Conservation (phyloP, 805 yeast genomes). For the Candida boidinii region DNA sequence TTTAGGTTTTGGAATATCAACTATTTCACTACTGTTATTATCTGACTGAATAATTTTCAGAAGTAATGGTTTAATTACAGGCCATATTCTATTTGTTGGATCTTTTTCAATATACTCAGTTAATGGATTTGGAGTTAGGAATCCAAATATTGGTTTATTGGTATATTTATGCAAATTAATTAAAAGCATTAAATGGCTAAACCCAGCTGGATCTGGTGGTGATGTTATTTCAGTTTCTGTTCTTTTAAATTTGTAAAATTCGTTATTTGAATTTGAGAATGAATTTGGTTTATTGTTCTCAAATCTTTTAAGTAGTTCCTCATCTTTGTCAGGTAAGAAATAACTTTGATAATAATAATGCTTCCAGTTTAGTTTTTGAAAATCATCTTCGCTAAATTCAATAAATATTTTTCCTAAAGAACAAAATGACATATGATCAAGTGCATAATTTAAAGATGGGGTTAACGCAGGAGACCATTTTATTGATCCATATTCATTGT, state of each 20-base stretch:
- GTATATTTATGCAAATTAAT: slow-evolving; percentile 20
- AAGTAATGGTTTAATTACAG: slow-evolving; percentile 34
- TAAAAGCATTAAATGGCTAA: slow-evolving; percentile 21
- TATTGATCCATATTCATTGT: slow-evolving; percentile 20
- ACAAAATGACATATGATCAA: slow-evolving; percentile 28
- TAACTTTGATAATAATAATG: slow-evolving; percentile 23
- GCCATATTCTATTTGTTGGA: slow-evolving; percentile 33
- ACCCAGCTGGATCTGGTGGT: slow-evolving; percentile 16
- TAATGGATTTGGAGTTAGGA: slow-evolving; percentile 40
- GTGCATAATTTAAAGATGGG: slow-evolving; percentile 12
- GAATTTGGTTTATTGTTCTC: slow-evolving; percentile 8
- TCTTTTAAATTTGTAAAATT: too few relatives aligned
- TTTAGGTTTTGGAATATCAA: slow-evolving; percentile 16
- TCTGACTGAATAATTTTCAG: too few relatives aligned
- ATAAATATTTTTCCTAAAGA: slow-evolving; percentile 39
- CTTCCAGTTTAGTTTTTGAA: slow-evolving; percentile 30
- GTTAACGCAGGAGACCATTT: slow-evolving; percentile 29
- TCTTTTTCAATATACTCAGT: slow-evolving; percentile 38
- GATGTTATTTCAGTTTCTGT: not conserved
- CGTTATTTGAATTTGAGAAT: too few relatives aligned
- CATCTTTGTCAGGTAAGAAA: slow-evolving; percentile 22
- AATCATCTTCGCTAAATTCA: slow-evolving; percentile 37
- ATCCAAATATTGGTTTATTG: slow-evolving; percentile 31
- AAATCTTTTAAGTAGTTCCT: slow-evolving; percentile 6
- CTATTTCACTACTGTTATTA: slow-evolving; percentile 16